Conservation (phyloP, 129 eudicot genomes). For the Artemisia annua region DNA sequence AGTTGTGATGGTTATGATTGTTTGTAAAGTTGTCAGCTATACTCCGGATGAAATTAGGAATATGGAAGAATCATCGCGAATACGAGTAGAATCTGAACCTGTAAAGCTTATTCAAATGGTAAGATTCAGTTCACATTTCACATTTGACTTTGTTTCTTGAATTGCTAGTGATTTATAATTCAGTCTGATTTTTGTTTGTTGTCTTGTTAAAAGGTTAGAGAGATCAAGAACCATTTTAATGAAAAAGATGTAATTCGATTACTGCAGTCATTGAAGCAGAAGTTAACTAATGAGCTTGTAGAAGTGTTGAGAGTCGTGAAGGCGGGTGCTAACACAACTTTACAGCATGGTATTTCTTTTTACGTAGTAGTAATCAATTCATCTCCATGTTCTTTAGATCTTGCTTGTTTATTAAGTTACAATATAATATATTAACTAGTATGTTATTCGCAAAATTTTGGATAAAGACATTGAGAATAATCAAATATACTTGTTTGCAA, state of each 20-base stretch:
- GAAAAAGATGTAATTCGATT: constrained; percentile 41
- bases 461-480: constrained; percentile 13
- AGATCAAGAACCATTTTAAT: constrained; percentile 38
- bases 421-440: not conserved
- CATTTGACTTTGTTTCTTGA: constrained; percentile 13
- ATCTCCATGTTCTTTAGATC: constrained; percentile 11
- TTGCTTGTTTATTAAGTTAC: constrained; percentile 27
- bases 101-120: constrained; percentile 69
- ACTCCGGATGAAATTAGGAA: constrained; percentile 61
- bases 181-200: too few species aligned
- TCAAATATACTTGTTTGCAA: constrained; percentile 16
- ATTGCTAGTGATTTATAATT: constrained; percentile 2
- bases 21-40: constrained; percentile 54
- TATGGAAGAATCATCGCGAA: constrained; percentile 74
- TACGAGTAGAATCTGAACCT: constrained; percentile 71
- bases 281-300: constrained; percentile 55
- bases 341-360: constrained; percentile 55
- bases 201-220: constrained; percentile 46
- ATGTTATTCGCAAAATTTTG: constrained; percentile 12
- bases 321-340: constrained; percentile 55
- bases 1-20: not conserved
- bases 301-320: constrained; percentile 48
- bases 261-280: constrained; percentile 51
- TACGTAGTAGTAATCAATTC: constrained; percentile 7
- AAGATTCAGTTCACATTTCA: constrained; percentile 16